These are phyloP conservation scores for Geotrichum siamense DNA, from an alignment of 1,139 yeast genomes.

Conservation along the genomic window DNA sequence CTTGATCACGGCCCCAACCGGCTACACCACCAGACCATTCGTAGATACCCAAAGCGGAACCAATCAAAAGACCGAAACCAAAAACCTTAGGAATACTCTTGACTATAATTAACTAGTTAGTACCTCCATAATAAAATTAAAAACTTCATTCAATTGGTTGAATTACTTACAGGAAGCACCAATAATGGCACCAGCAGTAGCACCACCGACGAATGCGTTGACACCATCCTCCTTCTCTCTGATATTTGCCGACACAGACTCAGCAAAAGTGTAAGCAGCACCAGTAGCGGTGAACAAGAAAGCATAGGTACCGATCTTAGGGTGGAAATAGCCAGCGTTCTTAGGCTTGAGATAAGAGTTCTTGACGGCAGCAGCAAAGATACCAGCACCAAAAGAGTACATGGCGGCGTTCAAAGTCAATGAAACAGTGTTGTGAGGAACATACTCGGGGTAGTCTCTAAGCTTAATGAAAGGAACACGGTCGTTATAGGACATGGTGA, in stretches of 20 bases:
- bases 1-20: constrained; percentile 36
- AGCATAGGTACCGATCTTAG: constrained; percentile 19
- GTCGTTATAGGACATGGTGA: constrained; percentile 17
- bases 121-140: neutral
- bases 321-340: constrained; percentile 21
- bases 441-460: constrained; percentile 19
- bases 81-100: constrained; percentile 40
- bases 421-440: constrained; percentile 42
- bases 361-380: constrained; percentile 37
- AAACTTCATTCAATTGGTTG: neutral
- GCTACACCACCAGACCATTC: constrained; percentile 44
- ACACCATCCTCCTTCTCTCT: constrained; percentile 41
- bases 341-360: constrained; percentile 33
- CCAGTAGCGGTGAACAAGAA: constrained; percentile 31
- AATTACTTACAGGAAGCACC: constrained; percentile 34
- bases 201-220: constrained; percentile 46
- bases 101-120: constrained; percentile 25
- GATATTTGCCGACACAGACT: constrained; percentile 39
- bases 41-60: constrained; percentile 35
- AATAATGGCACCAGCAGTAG: constrained; percentile 42
- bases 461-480: constrained; percentile 15
- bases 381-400: constrained; percentile 38
- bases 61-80: constrained; percentile 41
- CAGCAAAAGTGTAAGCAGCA: constrained; percentile 38
- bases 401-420: constrained; percentile 39